Conservation (phyloP, 192 early-diverging fungal genomes). For the Mortierella hygrophila region DNA sequence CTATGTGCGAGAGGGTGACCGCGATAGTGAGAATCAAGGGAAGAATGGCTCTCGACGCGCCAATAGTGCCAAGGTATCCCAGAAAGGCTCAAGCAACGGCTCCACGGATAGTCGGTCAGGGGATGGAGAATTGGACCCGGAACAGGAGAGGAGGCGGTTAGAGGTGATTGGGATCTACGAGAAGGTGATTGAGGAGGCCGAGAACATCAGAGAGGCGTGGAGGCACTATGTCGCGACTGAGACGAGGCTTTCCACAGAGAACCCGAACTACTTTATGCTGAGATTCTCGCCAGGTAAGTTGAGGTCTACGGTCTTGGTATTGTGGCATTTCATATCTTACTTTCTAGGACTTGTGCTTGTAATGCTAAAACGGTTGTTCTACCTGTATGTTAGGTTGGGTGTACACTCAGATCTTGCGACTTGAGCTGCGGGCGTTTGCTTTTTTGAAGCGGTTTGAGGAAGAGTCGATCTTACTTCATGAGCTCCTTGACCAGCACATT, state of each 20-base stretch:
- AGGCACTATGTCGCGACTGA: slow-evolving; percentile 39
- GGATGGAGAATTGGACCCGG: slow-evolving; percentile 15
- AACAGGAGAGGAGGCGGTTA: slow-evolving; percentile 27
- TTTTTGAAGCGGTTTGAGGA: slow-evolving; percentile 66
- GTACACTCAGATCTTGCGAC: slow-evolving; percentile 69
- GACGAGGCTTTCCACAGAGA: slow-evolving; percentile 18
- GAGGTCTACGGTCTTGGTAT: background rate
- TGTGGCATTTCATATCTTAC: background rate
- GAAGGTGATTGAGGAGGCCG: slow-evolving; percentile 45
- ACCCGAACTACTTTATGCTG: slow-evolving; percentile 39
- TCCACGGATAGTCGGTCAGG: background rate
- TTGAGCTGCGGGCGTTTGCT: slow-evolving; percentile 64
- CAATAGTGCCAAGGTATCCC: background rate
- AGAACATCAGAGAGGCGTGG: slow-evolving; percentile 33
- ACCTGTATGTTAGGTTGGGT: slow-evolving; percentile 61
- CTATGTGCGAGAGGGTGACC: slow-evolving; percentile 35
- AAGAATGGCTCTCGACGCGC: slow-evolving; percentile 2
- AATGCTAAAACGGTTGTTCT: slow-evolving; percentile 13
- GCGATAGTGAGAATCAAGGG: background rate
- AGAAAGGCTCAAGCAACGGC: background rate
- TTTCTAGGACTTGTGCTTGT: background rate
- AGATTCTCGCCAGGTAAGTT: slow-evolving; percentile 45
- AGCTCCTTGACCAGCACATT: slow-evolving; percentile 67
- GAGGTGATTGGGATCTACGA: slow-evolving; percentile 51
- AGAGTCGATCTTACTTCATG: slow-evolving; percentile 67